Evolutionary conservation across 192 early-diverging fungal genomes (phyloP).

Genomic region (Gonapodya prolifera): DNA sequence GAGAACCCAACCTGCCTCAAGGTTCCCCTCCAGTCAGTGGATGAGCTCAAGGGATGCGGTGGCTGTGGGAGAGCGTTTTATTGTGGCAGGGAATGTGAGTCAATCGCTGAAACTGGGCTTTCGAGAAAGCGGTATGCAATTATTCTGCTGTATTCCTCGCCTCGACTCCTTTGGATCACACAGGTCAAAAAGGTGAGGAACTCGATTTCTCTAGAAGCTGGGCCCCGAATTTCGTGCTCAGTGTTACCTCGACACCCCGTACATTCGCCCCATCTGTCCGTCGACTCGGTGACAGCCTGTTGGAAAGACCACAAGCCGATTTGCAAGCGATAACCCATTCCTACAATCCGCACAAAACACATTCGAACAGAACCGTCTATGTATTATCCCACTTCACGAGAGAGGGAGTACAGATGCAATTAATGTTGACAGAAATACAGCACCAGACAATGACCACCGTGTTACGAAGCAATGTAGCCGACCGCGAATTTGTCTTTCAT

Average conservation of each 20-base stretch:
- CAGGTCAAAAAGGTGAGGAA: not conserved
- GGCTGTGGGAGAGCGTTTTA: not conserved
- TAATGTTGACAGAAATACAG: too few relatives aligned
- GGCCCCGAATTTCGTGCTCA: too few relatives aligned
- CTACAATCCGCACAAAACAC: not conserved
- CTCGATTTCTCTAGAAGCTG: too few relatives aligned
- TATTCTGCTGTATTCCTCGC: too few relatives aligned
- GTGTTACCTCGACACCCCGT: too few relatives aligned
- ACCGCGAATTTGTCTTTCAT: conserved; percentile 21
- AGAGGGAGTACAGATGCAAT: too few relatives aligned
- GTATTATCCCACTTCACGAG: not conserved
- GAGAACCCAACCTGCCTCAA: not conserved
- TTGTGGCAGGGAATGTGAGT: not conserved
- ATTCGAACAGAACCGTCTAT: not conserved
- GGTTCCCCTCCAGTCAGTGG: not conserved
- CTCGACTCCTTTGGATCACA: not conserved
- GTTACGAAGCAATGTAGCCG: too few relatives aligned
- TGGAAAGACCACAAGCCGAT: not conserved
- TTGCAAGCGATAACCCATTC: not conserved
- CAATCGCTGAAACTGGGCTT: too few relatives aligned
- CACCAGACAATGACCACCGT: too few relatives aligned
- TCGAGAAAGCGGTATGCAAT: too few relatives aligned
- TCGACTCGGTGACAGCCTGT: not conserved
- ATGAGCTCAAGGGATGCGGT: not conserved
- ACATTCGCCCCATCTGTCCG: too few relatives aligned